Base-by-base conservation (phyloP, 257 asterid species). In the Ocimum tenuiflorum region DNA sequence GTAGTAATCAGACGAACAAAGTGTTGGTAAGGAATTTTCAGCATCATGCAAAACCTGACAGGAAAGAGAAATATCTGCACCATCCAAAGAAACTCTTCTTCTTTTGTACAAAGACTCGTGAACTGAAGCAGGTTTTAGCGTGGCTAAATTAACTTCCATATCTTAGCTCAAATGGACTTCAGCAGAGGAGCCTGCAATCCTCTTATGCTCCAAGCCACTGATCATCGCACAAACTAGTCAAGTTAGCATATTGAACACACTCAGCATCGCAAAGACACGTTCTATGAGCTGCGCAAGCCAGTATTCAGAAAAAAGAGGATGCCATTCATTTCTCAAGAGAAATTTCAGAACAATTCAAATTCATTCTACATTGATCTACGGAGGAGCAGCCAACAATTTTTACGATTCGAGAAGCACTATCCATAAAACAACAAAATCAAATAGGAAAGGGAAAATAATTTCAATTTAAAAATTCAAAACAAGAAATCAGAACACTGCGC, bases 1-100 rank as follows among this genome's bases (percentile, higher is more conserved):
- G 67, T 80, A 94, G 79, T 90, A 94, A 79, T 86, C 95, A 17
- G 91, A 61, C 52, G 80, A 60, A 35, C 43, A 73, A 7, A 94
- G 71, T 14, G 82, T 75, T 11, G 99, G 99, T 43, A 90, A 80
- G 18, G 35, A 53, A 55, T 53, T 78, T 46, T 73, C 84, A 50
- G 49, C 66, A 61, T 70, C 79, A 12, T 41, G 60, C 66, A 70
- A 60, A 62, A 43, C 65, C 71, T 54, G 63, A 66, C 71, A 54
- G 47, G 80, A 64, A 39, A 67, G 60, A 58, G 69, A 53, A 56
- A 48, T 63, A 73, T 55, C 78, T 56, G 53, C 63, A 22, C 78
- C 77, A 64, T 71, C 62, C 72, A 75, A 33, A 63, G 83, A 85
- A 64, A 83, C 67, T 66, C 82, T 85, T 73, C 96, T 82, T 77